Evolutionary conservation across 441 rosid species (phyloP).

Genomic region (Erodium moschatum): DNA sequence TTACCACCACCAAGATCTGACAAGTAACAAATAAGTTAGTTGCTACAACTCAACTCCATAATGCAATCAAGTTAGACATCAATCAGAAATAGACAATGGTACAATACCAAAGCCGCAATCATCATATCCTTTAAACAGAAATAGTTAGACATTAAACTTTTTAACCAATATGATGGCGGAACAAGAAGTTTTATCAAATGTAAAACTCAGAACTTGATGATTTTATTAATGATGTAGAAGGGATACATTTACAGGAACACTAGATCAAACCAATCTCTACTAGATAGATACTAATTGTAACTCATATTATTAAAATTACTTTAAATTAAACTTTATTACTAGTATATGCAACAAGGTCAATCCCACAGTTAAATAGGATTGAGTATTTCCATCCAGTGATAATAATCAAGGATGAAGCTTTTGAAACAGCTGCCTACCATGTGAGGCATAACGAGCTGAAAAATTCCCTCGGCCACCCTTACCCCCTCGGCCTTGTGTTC

Average conservation of each 20-base stretch:
- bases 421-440: slow-evolving; percentile 39
- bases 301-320: too few relatives aligned
- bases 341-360: slow-evolving; percentile 13
- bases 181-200: background rate
- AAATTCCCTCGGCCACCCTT: slow-evolving; percentile 50
- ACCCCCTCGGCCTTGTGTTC: slow-evolving; percentile 51
- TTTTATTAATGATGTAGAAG: too few relatives aligned
- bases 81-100: background rate
- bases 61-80: slow-evolving; percentile 8
- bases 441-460: slow-evolving; percentile 40
- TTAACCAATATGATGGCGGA: background rate
- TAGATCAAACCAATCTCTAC: too few relatives aligned
- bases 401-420: slow-evolving; percentile 12
- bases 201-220: too few relatives aligned
- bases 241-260: too few relatives aligned
- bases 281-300: too few relatives aligned
- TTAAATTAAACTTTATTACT: background rate
- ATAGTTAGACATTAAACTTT: background rate
- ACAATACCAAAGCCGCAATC: background rate
- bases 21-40: slow-evolving; percentile 24
- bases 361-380: slow-evolving; percentile 9
- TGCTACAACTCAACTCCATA: slow-evolving; percentile 8
- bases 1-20: slow-evolving; percentile 61
- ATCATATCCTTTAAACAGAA: background rate
- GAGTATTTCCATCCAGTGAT: slow-evolving; percentile 13